Evolutionary conservation across 2,329 filamentous ascomycete genomes (phyloP).

Genomic region (Chaetothyriales sp.): DNA sequence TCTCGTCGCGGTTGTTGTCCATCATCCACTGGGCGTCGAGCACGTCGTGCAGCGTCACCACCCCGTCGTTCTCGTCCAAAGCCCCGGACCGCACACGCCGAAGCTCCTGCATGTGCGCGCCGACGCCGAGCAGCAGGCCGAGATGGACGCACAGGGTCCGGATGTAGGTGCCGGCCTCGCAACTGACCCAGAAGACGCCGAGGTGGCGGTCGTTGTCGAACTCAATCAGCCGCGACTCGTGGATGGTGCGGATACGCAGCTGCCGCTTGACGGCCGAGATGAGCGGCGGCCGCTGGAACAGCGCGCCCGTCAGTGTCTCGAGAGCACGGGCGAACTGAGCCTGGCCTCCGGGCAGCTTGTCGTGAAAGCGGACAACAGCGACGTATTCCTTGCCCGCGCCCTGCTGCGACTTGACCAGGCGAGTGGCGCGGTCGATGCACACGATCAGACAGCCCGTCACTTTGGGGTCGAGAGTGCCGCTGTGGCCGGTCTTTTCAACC

Average conservation of each 20-base stretch:
- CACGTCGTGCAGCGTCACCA: conserved; percentile 91
- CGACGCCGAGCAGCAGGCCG: conserved; percentile 63
- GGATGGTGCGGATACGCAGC: conserved; percentile 92
- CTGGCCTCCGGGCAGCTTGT: conserved; percentile 86
- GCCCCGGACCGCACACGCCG: conserved; percentile 85
- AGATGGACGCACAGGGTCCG: conserved; percentile 94
- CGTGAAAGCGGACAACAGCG: conserved; percentile 85
- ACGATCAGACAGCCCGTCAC: conserved; percentile 93
- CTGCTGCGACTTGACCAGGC: conserved; percentile 97
- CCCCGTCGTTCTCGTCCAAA: conserved; percentile 78
- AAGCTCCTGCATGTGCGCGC: conserved; percentile 97
- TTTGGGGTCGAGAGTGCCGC: conserved; percentile 94
- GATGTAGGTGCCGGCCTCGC: conserved; percentile 97
- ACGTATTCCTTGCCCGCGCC: conserved; percentile 99
- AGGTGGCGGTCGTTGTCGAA: conserved; percentile 98
- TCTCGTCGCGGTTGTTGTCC: conserved; percentile 92
- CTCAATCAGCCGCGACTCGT: conserved; percentile 91
- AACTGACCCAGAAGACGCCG: conserved; percentile 98
- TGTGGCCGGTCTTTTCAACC: conserved; percentile 94
- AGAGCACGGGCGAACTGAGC: conserved; percentile 84
- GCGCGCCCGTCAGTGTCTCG: conserved; percentile 87
- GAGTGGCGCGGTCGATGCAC: conserved; percentile 90
- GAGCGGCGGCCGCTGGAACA: conserved; percentile 92
- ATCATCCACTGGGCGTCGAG: conserved; percentile 91
- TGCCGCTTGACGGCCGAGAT: conserved; percentile 99